These are phyloP conservation scores for Leptographium galeiforme DNA, from an alignment of 2,329 filamentous ascomycete genomes.

Conservation along the genomic window DNA sequence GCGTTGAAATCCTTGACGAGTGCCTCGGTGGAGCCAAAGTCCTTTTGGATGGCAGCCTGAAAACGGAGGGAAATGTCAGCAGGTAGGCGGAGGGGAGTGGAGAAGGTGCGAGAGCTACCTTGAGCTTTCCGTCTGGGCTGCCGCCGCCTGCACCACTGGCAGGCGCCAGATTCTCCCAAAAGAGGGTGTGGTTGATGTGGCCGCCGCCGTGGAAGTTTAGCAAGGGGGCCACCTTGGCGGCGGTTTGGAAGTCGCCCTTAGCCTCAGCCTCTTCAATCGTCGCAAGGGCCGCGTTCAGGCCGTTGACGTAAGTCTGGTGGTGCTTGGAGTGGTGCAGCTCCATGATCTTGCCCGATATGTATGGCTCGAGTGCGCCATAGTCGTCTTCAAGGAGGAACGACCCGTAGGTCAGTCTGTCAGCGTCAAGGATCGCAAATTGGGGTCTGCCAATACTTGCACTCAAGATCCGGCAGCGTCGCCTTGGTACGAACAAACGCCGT, in stretches of 20 bases:
- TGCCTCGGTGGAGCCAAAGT: constrained; percentile 52
- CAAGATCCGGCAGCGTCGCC: constrained; percentile 85
- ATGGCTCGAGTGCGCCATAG: constrained; percentile 84
- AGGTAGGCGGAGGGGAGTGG: too few relatives aligned
- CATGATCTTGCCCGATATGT: constrained; percentile 70
- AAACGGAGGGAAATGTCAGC: neutral
- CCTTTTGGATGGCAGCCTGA: constrained; percentile 44
- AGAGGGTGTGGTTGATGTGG: constrained; percentile 85
- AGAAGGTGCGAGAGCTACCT: constrained; percentile 21
- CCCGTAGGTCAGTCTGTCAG: neutral
- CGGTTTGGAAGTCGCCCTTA: constrained; percentile 43
- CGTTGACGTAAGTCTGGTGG: constrained; percentile 66
- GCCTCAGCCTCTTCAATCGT: constrained; percentile 48
- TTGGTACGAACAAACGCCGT: constrained; percentile 74
- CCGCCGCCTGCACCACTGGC: constrained; percentile 49
- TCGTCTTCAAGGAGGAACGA: constrained; percentile 50
- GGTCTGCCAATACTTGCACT: constrained; percentile 27
- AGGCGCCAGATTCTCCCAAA: constrained; percentile 77
- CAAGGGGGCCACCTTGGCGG: constrained; percentile 34
- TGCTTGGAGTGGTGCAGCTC: constrained; percentile 69
- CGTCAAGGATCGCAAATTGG: neutral
- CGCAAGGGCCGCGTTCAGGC: constrained; percentile 54
- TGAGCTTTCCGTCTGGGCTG: constrained; percentile 47
- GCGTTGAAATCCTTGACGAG: constrained; percentile 56
- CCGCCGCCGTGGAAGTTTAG: constrained; percentile 84